Evolutionary conservation across 2,329 filamentous ascomycete species (phyloP).

Genomic region (Elsinoe batatas): DNA sequence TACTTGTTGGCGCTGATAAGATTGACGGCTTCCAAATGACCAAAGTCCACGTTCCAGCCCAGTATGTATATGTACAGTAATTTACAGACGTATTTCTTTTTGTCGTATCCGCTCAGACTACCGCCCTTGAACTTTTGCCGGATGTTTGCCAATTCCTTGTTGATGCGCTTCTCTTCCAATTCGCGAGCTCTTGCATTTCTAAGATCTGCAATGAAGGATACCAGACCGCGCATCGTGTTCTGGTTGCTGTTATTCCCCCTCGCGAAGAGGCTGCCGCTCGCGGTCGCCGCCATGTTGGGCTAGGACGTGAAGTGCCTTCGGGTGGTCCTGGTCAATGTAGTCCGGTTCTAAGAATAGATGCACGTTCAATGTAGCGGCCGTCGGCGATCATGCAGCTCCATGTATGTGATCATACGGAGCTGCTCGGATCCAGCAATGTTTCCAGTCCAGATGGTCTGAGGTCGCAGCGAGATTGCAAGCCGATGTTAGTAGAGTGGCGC

Average conservation of each 20-base stretch:
- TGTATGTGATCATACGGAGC: background rate
- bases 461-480: no score
- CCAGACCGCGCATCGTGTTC: slow-evolving; percentile 53
- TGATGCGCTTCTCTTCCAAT: slow-evolving; percentile 97
- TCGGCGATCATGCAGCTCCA: slow-evolving; percentile 1
- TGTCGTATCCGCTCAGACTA: slow-evolving; percentile 89
- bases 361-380: background rate
- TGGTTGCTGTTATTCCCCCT: slow-evolving; percentile 25
- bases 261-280: slow-evolving; percentile 28
- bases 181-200: slow-evolving; percentile 91
- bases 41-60: slow-evolving; percentile 98
- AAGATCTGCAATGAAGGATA: slow-evolving; percentile 96
- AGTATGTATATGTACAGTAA: slow-evolving; percentile 98
- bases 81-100: slow-evolving; percentile 99
- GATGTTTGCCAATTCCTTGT: slow-evolving; percentile 98
- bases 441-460: background rate
- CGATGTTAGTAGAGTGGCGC: no score
- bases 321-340: background rate
- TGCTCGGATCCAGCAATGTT: background rate
- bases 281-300: slow-evolving; percentile 11
- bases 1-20: slow-evolving; percentile 95
- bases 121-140: slow-evolving; percentile 89
- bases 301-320: background rate
- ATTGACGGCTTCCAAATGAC: slow-evolving; percentile 95
- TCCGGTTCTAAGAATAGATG: background rate